Conservation (phyloP, 176 grass and related monocot genomes). For the Luzula sylvatica region DNA sequence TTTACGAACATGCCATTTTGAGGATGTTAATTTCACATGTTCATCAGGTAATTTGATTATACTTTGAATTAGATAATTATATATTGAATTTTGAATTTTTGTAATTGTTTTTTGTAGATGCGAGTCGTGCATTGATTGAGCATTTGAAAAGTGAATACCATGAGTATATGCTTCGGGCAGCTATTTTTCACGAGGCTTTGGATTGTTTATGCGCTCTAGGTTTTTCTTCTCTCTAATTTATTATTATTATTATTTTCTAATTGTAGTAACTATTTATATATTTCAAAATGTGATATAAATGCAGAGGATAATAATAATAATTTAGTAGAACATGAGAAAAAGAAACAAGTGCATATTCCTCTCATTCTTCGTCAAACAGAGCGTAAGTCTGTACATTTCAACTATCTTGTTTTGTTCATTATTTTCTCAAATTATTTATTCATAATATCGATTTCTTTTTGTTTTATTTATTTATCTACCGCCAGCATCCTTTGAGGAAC, state of each 20-base stretch:
- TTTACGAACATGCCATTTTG: conserved; percentile 62
- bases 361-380: conserved; percentile 69
- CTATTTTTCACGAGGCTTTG: conserved; percentile 59
- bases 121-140: conserved; percentile 39
- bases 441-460: neutral
- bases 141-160: conserved; percentile 68
- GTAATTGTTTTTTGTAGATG: conserved; percentile 32
- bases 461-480: neutral
- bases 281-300: conserved; percentile 20
- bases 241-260: neutral
- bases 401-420: conserved; percentile 3
- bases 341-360: conserved; percentile 71
- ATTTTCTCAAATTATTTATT: neutral
- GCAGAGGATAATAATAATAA: conserved; percentile 55
- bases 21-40: conserved; percentile 53
- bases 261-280: conserved; percentile 1
- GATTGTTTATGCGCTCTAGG: conserved; percentile 46
- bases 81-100: conserved; percentile 1
- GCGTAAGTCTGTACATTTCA: conserved; percentile 33
- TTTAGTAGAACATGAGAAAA: conserved; percentile 30
- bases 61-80: neutral
- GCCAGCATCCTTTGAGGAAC: conserved; percentile 77
- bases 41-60: conserved; percentile 55
- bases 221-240: conserved; percentile 6
- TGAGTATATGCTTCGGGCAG: conserved; percentile 62